Percentiles rank a stretch among this genome's conserved stretches.
These are phyloP conservation scores for Quercus rubra DNA, from an alignment of 306 rosid genomes.

Conservation along the genomic window DNA sequence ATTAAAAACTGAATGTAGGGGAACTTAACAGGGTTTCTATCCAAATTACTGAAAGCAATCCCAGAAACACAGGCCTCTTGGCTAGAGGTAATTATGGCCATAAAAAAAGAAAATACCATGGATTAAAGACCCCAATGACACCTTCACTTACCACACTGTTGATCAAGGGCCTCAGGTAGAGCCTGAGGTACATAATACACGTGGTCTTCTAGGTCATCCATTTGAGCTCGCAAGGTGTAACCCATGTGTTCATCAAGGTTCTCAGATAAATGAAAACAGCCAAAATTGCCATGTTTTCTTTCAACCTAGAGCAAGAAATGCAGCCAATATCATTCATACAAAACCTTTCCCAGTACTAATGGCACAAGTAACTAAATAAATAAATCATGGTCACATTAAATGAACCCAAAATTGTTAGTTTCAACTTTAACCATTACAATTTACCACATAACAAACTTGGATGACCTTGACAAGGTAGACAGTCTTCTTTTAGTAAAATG, in stretches of 20 bases:
- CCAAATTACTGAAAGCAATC: not conserved
- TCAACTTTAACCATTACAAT: conserved; percentile 14
- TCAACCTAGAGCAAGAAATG: conserved; percentile 58
- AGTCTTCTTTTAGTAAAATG: not conserved
- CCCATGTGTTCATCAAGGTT: conserved; percentile 67
- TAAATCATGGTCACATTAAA: not conserved
- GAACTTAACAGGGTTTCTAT: not conserved
- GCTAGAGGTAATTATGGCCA: not conserved
- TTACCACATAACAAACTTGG: conserved; percentile 1
- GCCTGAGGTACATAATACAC: conserved; percentile 58
- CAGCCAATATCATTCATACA: conserved; percentile 11
- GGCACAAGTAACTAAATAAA: not conserved
- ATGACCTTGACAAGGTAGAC: conserved; percentile 1
- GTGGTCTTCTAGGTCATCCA: conserved; percentile 40
- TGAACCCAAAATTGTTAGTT: not conserved
- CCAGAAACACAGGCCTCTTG: not conserved
- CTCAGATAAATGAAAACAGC: conserved; percentile 83
- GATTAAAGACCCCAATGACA: conserved; percentile 17
- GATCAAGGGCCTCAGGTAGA: conserved; percentile 48
- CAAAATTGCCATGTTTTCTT: conserved; percentile 59
- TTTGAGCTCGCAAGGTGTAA: conserved; percentile 43
- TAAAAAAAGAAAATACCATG: conserved; percentile 6
- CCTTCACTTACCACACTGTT: conserved; percentile 61
- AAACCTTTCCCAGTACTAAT: not conserved
- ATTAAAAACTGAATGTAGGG: not conserved